These are phyloP conservation scores for Pistacia atlantica DNA, from an alignment of 345 rosid species.

Conservation along the genomic window DNA sequence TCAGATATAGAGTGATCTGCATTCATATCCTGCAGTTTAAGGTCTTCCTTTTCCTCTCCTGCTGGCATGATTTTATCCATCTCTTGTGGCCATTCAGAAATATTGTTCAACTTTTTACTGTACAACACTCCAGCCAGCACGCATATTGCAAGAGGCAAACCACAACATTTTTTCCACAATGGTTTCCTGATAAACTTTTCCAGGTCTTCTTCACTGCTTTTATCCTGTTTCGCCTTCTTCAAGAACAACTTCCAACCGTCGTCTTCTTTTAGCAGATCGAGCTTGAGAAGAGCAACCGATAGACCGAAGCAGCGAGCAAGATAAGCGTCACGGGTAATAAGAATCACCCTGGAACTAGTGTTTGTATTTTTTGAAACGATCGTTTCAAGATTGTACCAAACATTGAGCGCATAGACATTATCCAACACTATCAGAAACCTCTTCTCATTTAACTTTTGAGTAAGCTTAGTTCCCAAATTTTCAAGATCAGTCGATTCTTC, in stretches of 20 bases:
- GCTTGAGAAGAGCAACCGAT: neutral
- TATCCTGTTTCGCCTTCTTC: neutral
- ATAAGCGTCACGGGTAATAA: neutral
- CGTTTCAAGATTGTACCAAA: neutral
- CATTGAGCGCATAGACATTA: neutral
- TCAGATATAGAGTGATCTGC: neutral
- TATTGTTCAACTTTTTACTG: too few species aligned
- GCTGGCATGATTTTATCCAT: neutral
- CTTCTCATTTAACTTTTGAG: too few species aligned
- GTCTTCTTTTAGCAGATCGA: neutral
- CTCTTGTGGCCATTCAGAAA: constrained; percentile 10
- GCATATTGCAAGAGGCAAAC: constrained; percentile 8
- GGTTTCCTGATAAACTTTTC: constrained; percentile 7
- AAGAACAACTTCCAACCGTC: neutral
- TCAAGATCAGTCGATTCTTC: neutral
- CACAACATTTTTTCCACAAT: neutral
- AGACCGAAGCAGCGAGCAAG: neutral
- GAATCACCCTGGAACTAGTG: constrained; percentile 2
- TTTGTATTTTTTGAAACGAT: neutral
- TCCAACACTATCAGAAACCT: neutral
- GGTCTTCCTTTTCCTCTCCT: neutral
- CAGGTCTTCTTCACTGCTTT: too few species aligned
- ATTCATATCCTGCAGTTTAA: neutral
- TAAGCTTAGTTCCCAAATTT: neutral
- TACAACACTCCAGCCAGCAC: constrained; percentile 11